These are phyloP conservation scores for Talaromyces sp. DNA, from an alignment of 2,329 filamentous ascomycete genomes.

Conservation along the genomic window DNA sequence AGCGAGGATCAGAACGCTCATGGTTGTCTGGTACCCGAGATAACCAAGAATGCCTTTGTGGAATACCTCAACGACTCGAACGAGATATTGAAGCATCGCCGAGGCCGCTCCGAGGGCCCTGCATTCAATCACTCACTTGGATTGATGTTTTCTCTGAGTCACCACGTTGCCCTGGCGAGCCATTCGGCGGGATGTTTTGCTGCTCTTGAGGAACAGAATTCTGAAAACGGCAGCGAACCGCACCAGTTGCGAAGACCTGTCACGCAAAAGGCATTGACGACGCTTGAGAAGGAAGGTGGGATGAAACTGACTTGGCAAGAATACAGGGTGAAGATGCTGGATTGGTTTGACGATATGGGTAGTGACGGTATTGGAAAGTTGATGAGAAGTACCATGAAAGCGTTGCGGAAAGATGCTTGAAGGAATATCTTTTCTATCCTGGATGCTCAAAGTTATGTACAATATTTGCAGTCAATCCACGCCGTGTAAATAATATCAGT, in stretches of 20 bases:
- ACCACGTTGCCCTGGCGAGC: conserved; percentile 43
- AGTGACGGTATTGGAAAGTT: conserved; percentile 63
- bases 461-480: neutral
- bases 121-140: conserved; percentile 32
- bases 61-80: conserved; percentile 39
- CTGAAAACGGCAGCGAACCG: conserved; percentile 17
- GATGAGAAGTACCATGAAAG: conserved; percentile 77
- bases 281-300: conserved; percentile 62
- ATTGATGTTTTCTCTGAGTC: conserved; percentile 44
- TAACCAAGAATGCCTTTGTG: conserved; percentile 42
- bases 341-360: conserved; percentile 60
- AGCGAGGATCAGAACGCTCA: conserved; percentile 56
- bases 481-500: neutral
- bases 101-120: conserved; percentile 21
- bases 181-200: conserved; percentile 46
- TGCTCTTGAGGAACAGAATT: conserved; percentile 40
- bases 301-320: conserved; percentile 65
- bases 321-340: conserved; percentile 68
- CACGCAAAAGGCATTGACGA: conserved; percentile 59
- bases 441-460: neutral
- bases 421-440: neutral
- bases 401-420: conserved; percentile 50
- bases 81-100: conserved; percentile 28
- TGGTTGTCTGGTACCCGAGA: conserved; percentile 48
- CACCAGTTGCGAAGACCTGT: conserved; percentile 50